phyloP scores from a whole-genome alignment of 2,329 filamentous ascomycete species.

The Botrytis porri region DNA sequence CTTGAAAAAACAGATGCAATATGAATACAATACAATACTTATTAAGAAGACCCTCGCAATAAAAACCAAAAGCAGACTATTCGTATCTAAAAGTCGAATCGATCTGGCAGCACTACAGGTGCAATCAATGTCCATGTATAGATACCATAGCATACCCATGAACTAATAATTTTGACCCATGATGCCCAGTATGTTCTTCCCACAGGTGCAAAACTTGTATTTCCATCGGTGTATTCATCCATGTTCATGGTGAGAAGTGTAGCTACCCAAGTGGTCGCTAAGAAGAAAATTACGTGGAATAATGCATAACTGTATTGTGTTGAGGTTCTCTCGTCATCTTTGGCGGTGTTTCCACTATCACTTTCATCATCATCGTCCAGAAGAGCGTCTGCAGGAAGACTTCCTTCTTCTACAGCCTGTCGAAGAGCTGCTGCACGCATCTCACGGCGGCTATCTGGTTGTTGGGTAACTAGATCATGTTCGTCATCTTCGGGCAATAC shows the following conservation, averaged over 20 bases:
- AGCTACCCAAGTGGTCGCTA: slow-evolving; percentile 93
- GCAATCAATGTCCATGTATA: slow-evolving; percentile 92
- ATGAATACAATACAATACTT: slow-evolving; percentile 15
- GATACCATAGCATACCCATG: slow-evolving; percentile 93
- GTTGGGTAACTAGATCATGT: slow-evolving; percentile 83
- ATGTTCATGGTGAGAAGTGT: slow-evolving; percentile 83
- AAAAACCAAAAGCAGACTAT: neutral
- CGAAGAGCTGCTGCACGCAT: slow-evolving; percentile 92
- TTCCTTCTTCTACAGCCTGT: slow-evolving; percentile 87
- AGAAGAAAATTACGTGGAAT: slow-evolving; percentile 97
- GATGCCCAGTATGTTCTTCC: slow-evolving; percentile 95
- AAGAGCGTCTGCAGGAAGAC: slow-evolving; percentile 84
- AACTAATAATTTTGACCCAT: slow-evolving; percentile 98
- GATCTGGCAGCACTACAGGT: slow-evolving; percentile 78
- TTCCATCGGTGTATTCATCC: slow-evolving; percentile 58
- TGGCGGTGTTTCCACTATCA: slow-evolving; percentile 55
- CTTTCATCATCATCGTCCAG: slow-evolving; percentile 67
- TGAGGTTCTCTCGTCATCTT: slow-evolving; percentile 82
- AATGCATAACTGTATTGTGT: slow-evolving; percentile 96
- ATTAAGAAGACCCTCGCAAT: neutral
- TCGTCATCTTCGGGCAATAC: slow-evolving; percentile 69
- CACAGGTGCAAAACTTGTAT: slow-evolving; percentile 85
- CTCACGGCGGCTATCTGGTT: slow-evolving; percentile 74
- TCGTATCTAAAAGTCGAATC: slow-evolving; percentile 56
- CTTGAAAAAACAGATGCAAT: slow-evolving; percentile 15